Evolutionary conservation across 1,139 yeast species (phyloP).

Genomic region (Lodderomyces orthopsilosis): DNA sequence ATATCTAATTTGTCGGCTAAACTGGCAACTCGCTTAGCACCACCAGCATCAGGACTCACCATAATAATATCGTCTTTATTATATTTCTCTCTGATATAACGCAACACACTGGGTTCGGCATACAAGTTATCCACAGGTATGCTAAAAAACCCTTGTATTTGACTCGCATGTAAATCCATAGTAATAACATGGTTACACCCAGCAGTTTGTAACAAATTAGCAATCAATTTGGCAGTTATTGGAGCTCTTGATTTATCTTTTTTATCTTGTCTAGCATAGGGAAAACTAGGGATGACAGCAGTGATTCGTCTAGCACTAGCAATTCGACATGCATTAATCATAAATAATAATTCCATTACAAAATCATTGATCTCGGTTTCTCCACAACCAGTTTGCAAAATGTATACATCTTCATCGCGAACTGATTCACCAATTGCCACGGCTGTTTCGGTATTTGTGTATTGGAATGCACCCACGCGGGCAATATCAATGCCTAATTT

Average conservation of each 20-base stretch:
- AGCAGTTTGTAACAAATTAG: constrained; percentile 91
- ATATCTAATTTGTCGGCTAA: constrained; percentile 89
- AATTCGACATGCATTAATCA: constrained; percentile 93
- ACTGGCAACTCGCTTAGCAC: constrained; percentile 97
- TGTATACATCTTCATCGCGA: constrained; percentile 93
- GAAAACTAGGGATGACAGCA: constrained; percentile 93
- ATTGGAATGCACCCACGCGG: constrained; percentile 64
- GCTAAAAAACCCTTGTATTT: constrained; percentile 94
- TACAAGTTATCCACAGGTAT: constrained; percentile 95
- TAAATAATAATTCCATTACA: constrained; percentile 80
- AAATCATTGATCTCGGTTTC: constrained; percentile 70
- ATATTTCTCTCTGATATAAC: constrained; percentile 77
- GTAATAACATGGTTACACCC: constrained; percentile 97
- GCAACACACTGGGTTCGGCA: constrained; percentile 91
- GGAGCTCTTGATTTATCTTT: constrained; percentile 97
- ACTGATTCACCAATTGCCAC: constrained; percentile 93
- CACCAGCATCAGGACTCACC: constrained; percentile 98
- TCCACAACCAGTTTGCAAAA: constrained; percentile 91
- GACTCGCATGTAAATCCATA: constrained; percentile 96
- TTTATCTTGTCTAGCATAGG: constrained; percentile 96
- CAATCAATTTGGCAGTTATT: constrained; percentile 93
- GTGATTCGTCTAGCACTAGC: constrained; percentile 95
- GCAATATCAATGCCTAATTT: constrained; percentile 58
- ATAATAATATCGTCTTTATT: constrained; percentile 69
- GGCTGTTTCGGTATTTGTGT: constrained; percentile 82